A percentile compares a stretch with the other conserved stretches of the same genome.
Conservation (phyloP, 345 rosid genomes). For the Lumnitzera racemosa region DNA sequence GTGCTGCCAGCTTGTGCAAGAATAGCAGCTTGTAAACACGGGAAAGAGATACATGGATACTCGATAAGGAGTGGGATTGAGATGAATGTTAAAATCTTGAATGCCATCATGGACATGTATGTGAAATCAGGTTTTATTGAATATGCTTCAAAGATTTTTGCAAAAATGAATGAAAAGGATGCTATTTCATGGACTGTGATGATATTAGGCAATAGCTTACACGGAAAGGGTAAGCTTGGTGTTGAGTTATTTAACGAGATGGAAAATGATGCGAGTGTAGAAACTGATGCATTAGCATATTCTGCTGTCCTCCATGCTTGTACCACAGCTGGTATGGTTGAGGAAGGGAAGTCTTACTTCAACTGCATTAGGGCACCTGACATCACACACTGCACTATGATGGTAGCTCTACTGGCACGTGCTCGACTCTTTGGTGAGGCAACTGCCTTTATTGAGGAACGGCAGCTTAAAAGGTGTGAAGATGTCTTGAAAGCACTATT, state of each 20-base stretch:
- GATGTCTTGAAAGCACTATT: constrained; percentile 35
- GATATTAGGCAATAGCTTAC: constrained; percentile 37
- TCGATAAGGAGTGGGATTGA: constrained; percentile 34
- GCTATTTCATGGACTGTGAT: constrained; percentile 47
- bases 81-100: constrained; percentile 22
- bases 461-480: constrained; percentile 22
- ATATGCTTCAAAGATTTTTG: constrained; percentile 27
- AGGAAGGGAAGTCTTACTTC: constrained; percentile 35
- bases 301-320: constrained; percentile 43
- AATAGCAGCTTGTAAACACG: constrained; percentile 33
- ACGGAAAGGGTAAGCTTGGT: constrained; percentile 39
- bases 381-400: constrained; percentile 23
- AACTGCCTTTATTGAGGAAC: constrained; percentile 25
- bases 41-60: constrained; percentile 43
- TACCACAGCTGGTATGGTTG: constrained; percentile 26
- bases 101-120: constrained; percentile 49
- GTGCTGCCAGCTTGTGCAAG: constrained; percentile 50
- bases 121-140: constrained; percentile 37
- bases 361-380: constrained; percentile 25
- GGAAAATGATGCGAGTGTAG: constrained; percentile 22
- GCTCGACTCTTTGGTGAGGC: constrained; percentile 39
- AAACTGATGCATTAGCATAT: constrained; percentile 27
- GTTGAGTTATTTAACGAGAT: constrained; percentile 24
- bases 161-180: constrained; percentile 26
- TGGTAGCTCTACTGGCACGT: constrained; percentile 39